phyloP scores from a whole-genome alignment of 2,329 filamentous ascomycete genomes.

The Microdochium trichocladiopsis region DNA sequence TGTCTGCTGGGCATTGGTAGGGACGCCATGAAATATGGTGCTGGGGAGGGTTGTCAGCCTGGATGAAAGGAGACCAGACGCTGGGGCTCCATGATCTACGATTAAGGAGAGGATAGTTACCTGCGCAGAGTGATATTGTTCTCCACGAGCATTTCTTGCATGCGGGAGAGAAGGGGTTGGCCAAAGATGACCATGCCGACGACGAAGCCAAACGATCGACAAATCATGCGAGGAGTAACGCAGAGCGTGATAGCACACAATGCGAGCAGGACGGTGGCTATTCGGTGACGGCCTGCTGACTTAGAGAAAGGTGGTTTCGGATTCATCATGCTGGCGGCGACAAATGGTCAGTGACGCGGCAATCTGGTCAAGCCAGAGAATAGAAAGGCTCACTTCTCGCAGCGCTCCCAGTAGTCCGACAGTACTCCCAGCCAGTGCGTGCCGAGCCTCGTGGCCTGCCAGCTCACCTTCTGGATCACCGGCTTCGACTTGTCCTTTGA shows the following conservation, averaged over 20 bases:
- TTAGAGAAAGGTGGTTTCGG: slow-evolving; percentile 20
- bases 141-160: slow-evolving; percentile 6
- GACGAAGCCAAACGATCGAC: slow-evolving; percentile 49
- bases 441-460: slow-evolving; percentile 4
- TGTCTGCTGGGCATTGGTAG: slow-evolving; percentile 62
- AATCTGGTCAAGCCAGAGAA: not conserved
- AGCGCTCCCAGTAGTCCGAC: slow-evolving; percentile 14
- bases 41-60: slow-evolving; percentile 27
- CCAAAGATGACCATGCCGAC: slow-evolving; percentile 58
- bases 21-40: slow-evolving; percentile 59
- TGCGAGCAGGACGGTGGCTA: not conserved
- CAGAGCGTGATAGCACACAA: not conserved
- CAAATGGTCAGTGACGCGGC: not conserved
- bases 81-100: too few species aligned
- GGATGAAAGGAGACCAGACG: too few species aligned
- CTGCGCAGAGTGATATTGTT: not conserved
- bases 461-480: slow-evolving; percentile 4
- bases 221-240: slow-evolving; percentile 33
- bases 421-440: slow-evolving; percentile 10
- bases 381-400: slow-evolving; percentile 11
- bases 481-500: slow-evolving; percentile 7
- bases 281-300: not conserved
- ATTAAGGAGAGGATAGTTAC: not conserved
- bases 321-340: slow-evolving; percentile 1
- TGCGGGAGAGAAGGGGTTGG: slow-evolving; percentile 50